These are phyloP conservation scores for Diplodia mutila DNA, from an alignment of 2,329 filamentous ascomycete genomes.

Conservation along the genomic window DNA sequence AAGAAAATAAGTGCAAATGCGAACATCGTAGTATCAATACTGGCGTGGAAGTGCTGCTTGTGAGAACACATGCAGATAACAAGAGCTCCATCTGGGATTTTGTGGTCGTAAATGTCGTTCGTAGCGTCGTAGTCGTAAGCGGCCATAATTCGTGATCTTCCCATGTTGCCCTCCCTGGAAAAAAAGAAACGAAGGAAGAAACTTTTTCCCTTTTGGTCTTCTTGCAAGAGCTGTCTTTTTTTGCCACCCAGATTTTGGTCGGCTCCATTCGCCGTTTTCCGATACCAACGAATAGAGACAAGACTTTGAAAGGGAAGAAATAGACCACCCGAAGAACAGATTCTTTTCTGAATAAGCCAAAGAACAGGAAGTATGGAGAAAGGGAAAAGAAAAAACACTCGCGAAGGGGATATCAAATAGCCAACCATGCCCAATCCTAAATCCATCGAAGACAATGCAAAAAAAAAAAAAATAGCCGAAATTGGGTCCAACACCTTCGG, in stretches of 20 bases:
- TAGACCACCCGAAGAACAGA: background rate
- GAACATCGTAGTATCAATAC: background rate
- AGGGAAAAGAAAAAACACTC: background rate
- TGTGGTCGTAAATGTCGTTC: constrained; percentile 5
- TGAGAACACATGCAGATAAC: background rate
- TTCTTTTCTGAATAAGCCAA: background rate
- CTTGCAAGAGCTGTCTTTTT: constrained; percentile 12
- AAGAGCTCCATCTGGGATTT: background rate
- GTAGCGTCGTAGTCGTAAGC: constrained; percentile 5
- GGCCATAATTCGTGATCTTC: constrained; percentile 15
- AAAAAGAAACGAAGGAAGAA: background rate
- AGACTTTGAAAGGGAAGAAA: background rate
- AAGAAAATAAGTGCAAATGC: background rate
- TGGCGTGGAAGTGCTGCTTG: background rate
- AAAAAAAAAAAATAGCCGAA: background rate
- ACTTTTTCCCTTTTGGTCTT: constrained; percentile 20
- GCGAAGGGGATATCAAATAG: constrained; percentile 23
- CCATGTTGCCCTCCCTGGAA: background rate
- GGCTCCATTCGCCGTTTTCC: background rate
- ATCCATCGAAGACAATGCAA: background rate
- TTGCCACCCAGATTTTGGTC: constrained; percentile 5
- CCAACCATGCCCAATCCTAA: background rate
- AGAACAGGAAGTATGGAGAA: background rate
- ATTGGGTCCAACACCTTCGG: background rate
- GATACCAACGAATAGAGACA: constrained; percentile 1